A percentile compares a stretch with the other conserved stretches of the same genome.
Conservation (phyloP, 306 rosid species). For the Vicia faba region DNA sequence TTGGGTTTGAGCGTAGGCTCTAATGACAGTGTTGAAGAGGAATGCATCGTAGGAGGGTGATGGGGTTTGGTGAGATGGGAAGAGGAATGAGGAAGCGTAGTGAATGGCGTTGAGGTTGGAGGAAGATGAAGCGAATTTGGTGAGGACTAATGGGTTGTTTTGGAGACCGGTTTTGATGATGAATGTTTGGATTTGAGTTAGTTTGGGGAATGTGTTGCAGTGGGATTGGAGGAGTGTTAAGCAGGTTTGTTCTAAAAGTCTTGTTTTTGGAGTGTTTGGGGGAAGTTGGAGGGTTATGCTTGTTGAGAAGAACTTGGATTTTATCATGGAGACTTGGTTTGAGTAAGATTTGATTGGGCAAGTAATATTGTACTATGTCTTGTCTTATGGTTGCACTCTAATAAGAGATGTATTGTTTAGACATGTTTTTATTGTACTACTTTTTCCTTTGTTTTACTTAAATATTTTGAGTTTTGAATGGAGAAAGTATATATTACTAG, state of each 20-base stretch:
- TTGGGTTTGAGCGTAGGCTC: conserved; percentile 76
- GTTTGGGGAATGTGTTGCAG: conserved; percentile 48
- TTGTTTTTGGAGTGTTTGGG: conserved; percentile 35
- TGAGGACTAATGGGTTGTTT: conserved; percentile 75
- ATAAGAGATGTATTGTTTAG: no score
- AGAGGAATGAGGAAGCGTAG: conserved; percentile 64
- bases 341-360: neutral
- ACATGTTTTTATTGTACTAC: no score
- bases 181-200: conserved; percentile 63
- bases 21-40: conserved; percentile 69
- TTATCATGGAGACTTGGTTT: conserved; percentile 14
- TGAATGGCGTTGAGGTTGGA: conserved; percentile 53
- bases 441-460: no score
- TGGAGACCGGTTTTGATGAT: conserved; percentile 69
- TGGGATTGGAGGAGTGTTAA: conserved; percentile 51
- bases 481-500: no score
- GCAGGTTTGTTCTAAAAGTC: conserved; percentile 74
- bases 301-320: conserved; percentile 32
- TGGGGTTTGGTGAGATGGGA: conserved; percentile 40
- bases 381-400: neutral
- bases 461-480: no score
- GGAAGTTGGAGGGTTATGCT: conserved; percentile 35
- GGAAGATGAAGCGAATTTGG: conserved; percentile 76
- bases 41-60: conserved; percentile 56
- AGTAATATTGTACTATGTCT: neutral